Evolutionary conservation across 1,284 basidiomycete species (phyloP).

Genomic region (Ceratobasidium theobromae): DNA sequence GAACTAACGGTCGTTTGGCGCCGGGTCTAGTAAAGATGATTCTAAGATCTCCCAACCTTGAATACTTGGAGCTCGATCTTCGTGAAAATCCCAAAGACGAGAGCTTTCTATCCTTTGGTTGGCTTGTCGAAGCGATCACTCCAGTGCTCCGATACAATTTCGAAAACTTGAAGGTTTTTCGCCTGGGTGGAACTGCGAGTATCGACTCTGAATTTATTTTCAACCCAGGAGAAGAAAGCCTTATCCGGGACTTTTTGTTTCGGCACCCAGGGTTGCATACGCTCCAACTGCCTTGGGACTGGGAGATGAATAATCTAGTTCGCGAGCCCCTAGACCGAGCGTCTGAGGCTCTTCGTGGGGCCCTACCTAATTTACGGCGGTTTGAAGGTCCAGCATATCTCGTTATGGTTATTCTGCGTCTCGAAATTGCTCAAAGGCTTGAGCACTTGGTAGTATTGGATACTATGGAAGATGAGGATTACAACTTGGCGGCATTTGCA

Average conservation of each 20-base stretch:
- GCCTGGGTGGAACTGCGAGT: conserved; percentile 6
- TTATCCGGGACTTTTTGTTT: conserved; percentile 12
- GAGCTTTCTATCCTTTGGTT: not conserved
- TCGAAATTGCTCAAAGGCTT: conserved; percentile 6
- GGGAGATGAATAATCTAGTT: conserved; percentile 20
- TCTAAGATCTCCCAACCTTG: conserved; percentile 5
- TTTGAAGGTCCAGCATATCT: conserved; percentile 17
- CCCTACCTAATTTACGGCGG: conserved; percentile 1
- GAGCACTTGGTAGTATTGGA: conserved; percentile 13
- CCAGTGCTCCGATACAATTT: conserved; percentile 12
- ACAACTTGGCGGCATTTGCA: not conserved
- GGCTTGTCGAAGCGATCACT: conserved; percentile 22
- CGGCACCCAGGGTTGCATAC: conserved; percentile 4
- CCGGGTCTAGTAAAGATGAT: conserved; percentile 11
- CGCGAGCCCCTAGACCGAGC: not conserved
- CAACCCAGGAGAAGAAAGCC: not conserved
- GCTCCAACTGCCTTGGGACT: conserved; percentile 26
- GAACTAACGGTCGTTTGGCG: conserved; percentile 6
- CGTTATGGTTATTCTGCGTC: not conserved
- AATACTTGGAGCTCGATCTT: conserved; percentile 19
- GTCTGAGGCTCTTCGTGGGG: not conserved
- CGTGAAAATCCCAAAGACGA: conserved; percentile 4
- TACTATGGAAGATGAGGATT: conserved; percentile 13
- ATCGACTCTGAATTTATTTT: conserved; percentile 23
- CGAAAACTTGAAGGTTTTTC: not conserved